phyloP scores from a whole-genome alignment of 2,329 filamentous ascomycete species.

The Microascus cirrosus region DNA sequence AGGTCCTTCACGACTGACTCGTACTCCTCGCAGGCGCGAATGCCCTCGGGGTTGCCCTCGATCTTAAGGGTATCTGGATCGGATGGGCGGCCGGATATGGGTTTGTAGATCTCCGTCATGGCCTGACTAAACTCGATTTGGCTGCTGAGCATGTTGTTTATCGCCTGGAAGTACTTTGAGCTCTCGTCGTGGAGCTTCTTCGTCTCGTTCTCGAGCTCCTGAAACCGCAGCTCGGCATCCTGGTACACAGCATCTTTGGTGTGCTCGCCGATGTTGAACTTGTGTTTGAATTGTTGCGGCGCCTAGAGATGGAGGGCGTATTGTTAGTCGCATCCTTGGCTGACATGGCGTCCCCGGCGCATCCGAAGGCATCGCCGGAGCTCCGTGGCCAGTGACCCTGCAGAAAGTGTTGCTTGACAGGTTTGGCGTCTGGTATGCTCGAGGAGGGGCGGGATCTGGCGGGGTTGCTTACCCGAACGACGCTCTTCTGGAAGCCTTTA shows the following conservation, averaged over 20 bases:
- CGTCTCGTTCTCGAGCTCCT: conserved; percentile 89
- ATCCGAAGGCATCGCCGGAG: not conserved
- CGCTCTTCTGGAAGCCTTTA: conserved; percentile 87
- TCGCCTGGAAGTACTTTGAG: conserved; percentile 93
- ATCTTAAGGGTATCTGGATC: conserved; percentile 75
- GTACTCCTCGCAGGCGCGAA: conserved; percentile 92
- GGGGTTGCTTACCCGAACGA: conserved; percentile 58
- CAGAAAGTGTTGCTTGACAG: not conserved
- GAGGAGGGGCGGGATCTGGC: not conserved
- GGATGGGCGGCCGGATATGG: conserved; percentile 89
- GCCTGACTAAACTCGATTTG: conserved; percentile 98
- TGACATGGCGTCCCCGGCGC: not conserved
- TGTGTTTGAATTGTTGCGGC: conserved; percentile 82
- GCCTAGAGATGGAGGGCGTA: conserved; percentile 35
- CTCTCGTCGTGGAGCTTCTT: conserved; percentile 96
- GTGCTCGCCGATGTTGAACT: conserved; percentile 91
- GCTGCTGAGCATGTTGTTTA: conserved; percentile 94
- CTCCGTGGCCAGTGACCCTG: not conserved
- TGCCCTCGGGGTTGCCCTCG: conserved; percentile 86
- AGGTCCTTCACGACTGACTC: conserved; percentile 81
- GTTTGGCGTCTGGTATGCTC: not conserved
- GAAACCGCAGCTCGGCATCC: conserved; percentile 86
- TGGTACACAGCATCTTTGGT: conserved; percentile 92
- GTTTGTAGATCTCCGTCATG: conserved; percentile 94
- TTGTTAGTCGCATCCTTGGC: not conserved